Evolutionary conservation across 2,329 filamentous ascomycete species (phyloP).

Genomic region (Tetracladium maxilliforme): DNA sequence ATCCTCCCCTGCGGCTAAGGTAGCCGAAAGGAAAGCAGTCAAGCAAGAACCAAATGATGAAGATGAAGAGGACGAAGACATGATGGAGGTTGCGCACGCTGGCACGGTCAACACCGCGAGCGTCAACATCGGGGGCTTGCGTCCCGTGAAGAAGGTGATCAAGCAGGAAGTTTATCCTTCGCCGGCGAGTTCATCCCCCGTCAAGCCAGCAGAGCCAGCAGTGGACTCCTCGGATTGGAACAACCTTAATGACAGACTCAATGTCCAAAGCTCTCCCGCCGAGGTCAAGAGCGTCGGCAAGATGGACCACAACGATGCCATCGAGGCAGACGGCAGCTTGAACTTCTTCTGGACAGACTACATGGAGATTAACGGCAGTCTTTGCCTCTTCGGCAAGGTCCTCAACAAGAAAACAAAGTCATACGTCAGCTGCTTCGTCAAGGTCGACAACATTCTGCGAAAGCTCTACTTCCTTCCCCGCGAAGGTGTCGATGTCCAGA

Average conservation of each 20-base stretch:
- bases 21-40: constrained; percentile 54
- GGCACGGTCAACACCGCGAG: constrained; percentile 53
- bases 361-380: constrained; percentile 75
- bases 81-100: constrained; percentile 76
- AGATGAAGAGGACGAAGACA: constrained; percentile 62
- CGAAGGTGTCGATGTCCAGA: constrained; percentile 67
- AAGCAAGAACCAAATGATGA: constrained; percentile 44
- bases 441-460: constrained; percentile 84
- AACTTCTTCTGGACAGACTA: constrained; percentile 98
- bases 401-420: constrained; percentile 68
- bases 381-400: constrained; percentile 94
- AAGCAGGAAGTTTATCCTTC: constrained; percentile 54
- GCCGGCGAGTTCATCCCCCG: constrained; percentile 64
- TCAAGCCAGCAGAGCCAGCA: constrained; percentile 38
- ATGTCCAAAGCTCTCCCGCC: constrained; percentile 59
- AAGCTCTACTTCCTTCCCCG: constrained; percentile 91
- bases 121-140: constrained; percentile 73
- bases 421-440: constrained; percentile 88
- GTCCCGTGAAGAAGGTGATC: constrained; percentile 60
- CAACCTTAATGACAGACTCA: constrained; percentile 70
- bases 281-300: constrained; percentile 61
- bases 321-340: constrained; percentile 86
- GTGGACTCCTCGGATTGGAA: constrained; percentile 84
- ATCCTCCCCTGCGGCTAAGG: constrained; percentile 76
- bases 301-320: constrained; percentile 65